Base-by-base conservation (phyloP, 192 early-diverging fungal species). In the Coemansia sp. region DNA sequence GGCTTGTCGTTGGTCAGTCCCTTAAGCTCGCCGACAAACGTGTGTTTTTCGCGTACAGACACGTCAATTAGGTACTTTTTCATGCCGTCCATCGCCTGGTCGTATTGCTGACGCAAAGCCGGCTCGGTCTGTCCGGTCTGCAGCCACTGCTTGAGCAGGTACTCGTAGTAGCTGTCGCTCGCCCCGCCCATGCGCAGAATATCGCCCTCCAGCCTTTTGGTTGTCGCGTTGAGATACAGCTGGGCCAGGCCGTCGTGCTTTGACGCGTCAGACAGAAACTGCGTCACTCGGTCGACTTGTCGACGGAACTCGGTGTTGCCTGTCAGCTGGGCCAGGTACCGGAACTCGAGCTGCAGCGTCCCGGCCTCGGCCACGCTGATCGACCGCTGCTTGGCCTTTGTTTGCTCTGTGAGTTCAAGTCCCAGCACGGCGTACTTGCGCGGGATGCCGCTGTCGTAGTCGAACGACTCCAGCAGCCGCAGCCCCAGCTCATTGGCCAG, bases 91-190 rank as follows among this genome's bases (percentile, higher is more conserved):
- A 82, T 76, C 3, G 79, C 79, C 22, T 80, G 66, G 60, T 87
- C 87, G 63, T 90, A 96, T 78, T 91, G 88, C 2, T 77, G 64
- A 48, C 85, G 88, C 61, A 89, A 91, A 18, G 73, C 52, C 18
- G 75, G 58, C 67, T 95, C 90, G 11, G 83, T 85, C 48, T 87
- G 77, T 33, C 84, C 74, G 0, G 93, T 94, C 60, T 91, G 90
- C n/a, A 96, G 73, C 64, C 89, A 94, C 73, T 95, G 93, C 70
- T 98, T 98, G 18, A 90, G 87, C 49, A 96, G 80, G 66, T 98
- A 98, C 80, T 98, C 93, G 77, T 98, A 98, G 67, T 96, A 98
- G 59, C 91, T 93, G 61, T 98, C 96, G 22, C 93, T 94, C 18
- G 67, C 64, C 20, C 65, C 78, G 11, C 73, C 82, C 32, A 80